Evolutionary conservation across 441 rosid species (phyloP).

Genomic region (Lepidium campestre): DNA sequence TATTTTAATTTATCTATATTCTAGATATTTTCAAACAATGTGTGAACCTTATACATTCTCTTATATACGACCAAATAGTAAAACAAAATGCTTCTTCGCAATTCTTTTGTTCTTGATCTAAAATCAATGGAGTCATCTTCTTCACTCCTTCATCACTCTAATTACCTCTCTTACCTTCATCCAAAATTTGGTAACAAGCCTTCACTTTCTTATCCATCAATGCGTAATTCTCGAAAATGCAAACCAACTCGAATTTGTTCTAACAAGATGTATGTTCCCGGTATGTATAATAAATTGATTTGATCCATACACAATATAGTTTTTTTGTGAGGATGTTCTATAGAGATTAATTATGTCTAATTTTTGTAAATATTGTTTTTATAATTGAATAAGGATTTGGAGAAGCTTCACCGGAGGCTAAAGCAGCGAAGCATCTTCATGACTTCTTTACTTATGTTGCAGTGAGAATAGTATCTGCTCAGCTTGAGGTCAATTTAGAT

Average conservation of each 20-base stretch:
- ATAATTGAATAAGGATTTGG: constrained; percentile 51
- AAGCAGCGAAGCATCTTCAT: constrained; percentile 70
- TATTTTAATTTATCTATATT: neutral
- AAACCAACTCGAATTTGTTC: constrained; percentile 25
- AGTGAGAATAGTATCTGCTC: constrained; percentile 68
- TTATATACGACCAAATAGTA: constrained; percentile 14
- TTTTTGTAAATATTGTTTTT: neutral
- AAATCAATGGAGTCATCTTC: constrained; percentile 43
- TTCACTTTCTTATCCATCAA: constrained; percentile 18
- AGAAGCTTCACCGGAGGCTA: constrained; percentile 84
- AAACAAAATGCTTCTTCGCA: constrained; percentile 1
- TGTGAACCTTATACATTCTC: constrained; percentile 19
- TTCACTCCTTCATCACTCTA: constrained; percentile 30
- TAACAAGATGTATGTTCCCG: constrained; percentile 87
- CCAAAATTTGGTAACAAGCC: constrained; percentile 23
- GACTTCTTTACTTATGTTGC: constrained; percentile 74
- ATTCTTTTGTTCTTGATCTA: neutral
- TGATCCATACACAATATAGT: neutral
- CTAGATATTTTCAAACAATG: constrained; percentile 2
- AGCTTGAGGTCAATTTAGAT: constrained; percentile 56
- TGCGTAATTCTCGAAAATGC: constrained; percentile 19
- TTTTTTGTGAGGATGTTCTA: no score
- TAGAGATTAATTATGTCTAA: neutral
- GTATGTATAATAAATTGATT: constrained; percentile 31
- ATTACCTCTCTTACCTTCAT: constrained; percentile 28